Evolutionary conservation across 2,329 filamentous ascomycete genomes (phyloP), one percentile per base, ranked within the genome.

Genomic region (Fusarium domesticum): DNA sequence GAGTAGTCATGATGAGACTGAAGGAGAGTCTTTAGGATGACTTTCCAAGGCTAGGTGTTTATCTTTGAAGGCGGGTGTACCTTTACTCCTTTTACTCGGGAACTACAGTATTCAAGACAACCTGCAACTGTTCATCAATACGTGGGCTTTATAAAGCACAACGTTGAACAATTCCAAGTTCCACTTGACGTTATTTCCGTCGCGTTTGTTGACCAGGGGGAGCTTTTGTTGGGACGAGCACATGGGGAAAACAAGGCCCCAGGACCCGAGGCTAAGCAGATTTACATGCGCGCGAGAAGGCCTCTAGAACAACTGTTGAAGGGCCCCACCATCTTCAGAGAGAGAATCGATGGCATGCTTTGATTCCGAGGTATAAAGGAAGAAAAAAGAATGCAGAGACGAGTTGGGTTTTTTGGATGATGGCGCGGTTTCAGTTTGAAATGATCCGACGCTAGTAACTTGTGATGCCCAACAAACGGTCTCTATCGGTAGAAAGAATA

Each of bases 181-280:
- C 51, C 51, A 43, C 48, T 51, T 20, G 34, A 39, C 7, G 33
- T 19, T 43, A 45, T 39, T 45, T 37, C 49, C 47, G 46, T 56
- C 44, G 39, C 45, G 40, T 11, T 53, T 43, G 47, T 44, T 58
- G 53, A 38, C 51, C 30, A 45, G 44, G 46, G 47, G 34, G 35
- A 17, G 14, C 6, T 50, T 63, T 62, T 63, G 60, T 63, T 63
- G 60, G 60, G 60, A 60, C 57, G 46, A 46, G 48, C 60, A 63
- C 59, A 63, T 63, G 60, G 39, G 32, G 32, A 35, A 43, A 46
- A 44, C 30, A 42, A 41, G 41, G 49, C 53, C 51, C 57, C 58
- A 57, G 59, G 60, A 56, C 52, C 57, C 58, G 58, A 62, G 60
- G 57, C 52, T 55, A 51, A 19, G 16, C 18, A 8, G 17, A 42